Evolutionary conservation across 2,329 filamentous ascomycete species (phyloP), one percentile per base, ranked within the genome.

Genomic region (Aspergillus brasiliensis): DNA sequence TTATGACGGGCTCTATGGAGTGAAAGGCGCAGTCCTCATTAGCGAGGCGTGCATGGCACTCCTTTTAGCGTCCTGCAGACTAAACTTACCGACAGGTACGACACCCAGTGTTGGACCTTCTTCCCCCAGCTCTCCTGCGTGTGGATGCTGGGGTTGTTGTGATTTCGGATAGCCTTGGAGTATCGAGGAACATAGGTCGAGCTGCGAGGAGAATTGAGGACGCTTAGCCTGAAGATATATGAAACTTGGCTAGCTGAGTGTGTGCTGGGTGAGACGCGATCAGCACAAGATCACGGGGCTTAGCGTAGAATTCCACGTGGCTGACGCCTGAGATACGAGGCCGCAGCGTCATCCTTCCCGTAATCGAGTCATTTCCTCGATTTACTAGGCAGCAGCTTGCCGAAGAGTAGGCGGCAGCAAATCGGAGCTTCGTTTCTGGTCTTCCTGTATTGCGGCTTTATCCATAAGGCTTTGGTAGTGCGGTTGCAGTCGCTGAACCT

Each of bases 1-100:
- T 66, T 40, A 31, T 62, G 60, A 10, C 59, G 59, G 8, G 48
- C 31, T 2, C 55, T 58, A 34, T n/a, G n/a, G n/a, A n/a, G n/a
- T n/a, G n/a, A 6, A 1, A 8, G 6, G 19, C n/a, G 19, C 4
- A 5, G 1, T 31, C 5, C 5, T 15, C 4, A 1, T 51, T 17
- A 51, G 49, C 23, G 8, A 13, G 8, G 28, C 2, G 27, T 17
- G 7, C 17, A 15, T 4, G 5, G 25, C n/a, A n/a, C n/a, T 28
- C 13, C 7, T 2, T 25, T 15, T 5, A 10, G 34, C 13, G 5
- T 10, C 8, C 1, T 31, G 28, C 28, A 31, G 17, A 0, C 3
- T 38, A n/a, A 28, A 40, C 51, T 52, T 34, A 52, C 51, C 51
- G 51, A 52, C 51, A 52, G 15, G 51, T 52, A 10, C 51, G 51